phyloP scores from a whole-genome alignment of 73 alveolate species.

The Tetrahymena elliotti region DNA sequence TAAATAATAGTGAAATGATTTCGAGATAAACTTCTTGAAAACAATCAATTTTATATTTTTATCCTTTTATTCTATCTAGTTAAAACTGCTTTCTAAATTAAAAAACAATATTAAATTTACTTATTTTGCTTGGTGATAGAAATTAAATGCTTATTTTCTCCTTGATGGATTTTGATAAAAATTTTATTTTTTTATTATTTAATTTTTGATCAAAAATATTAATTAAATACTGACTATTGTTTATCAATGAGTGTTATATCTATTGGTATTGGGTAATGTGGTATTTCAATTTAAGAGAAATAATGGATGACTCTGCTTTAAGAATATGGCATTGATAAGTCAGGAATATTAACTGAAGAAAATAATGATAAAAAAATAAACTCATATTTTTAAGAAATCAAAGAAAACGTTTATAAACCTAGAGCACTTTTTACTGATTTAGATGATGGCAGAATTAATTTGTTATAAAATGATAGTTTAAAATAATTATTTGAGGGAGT shows the following conservation, averaged over 20 bases:
- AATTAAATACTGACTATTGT: not conserved
- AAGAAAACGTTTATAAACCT: not conserved
- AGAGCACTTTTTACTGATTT: not conserved
- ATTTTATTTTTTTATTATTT: not conserved
- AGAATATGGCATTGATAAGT: not conserved
- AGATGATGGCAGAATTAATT: not conserved
- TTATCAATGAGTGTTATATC: not conserved
- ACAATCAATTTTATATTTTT: too few relatives aligned
- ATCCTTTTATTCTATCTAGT: too few relatives aligned
- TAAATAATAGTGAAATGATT: too few relatives aligned
- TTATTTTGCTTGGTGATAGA: too few relatives aligned
- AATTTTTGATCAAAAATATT: not conserved
- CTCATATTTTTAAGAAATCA: not conserved
- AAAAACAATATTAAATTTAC: too few relatives aligned
- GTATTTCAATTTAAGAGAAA: not conserved
- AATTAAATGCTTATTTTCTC: not conserved
- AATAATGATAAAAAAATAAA: not conserved
- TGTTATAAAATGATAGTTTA: not conserved
- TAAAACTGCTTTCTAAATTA: too few relatives aligned
- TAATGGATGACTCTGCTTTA: not conserved
- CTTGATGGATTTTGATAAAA: too few relatives aligned
- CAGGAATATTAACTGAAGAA: not conserved
- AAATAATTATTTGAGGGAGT: not conserved
- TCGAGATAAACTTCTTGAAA: too few relatives aligned
- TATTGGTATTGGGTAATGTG: not conserved